phyloP scores from a whole-genome alignment of 2,329 filamentous ascomycete genomes.

The Fusarium phyllophilum region DNA sequence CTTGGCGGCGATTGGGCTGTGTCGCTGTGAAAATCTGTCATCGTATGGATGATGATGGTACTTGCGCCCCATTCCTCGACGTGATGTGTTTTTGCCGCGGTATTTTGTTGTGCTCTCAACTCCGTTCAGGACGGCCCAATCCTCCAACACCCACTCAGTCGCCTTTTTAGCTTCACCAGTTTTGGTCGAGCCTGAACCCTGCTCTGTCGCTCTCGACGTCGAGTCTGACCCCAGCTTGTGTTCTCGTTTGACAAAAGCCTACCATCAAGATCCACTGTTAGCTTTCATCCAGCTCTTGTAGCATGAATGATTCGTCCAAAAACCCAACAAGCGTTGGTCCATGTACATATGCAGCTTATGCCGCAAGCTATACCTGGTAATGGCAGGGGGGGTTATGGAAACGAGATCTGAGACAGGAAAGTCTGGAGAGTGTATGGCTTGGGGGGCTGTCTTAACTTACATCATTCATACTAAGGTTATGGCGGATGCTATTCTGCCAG shows the following conservation, averaged over 20 bases:
- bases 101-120: constrained; percentile 89
- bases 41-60: constrained; percentile 24
- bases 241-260: constrained; percentile 57
- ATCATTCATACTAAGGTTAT: constrained; percentile 95
- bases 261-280: constrained; percentile 22
- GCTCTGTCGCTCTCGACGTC: constrained; percentile 5
- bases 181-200: constrained; percentile 6
- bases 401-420: constrained; percentile 23
- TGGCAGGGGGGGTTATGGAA: constrained; percentile 6
- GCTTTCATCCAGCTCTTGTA: constrained; percentile 4
- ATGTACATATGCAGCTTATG: constrained; percentile 17
- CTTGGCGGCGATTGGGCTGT: constrained; percentile 44
- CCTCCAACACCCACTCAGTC: constrained; percentile 80
- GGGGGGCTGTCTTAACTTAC: constrained; percentile 60
- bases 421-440: constrained; percentile 15
- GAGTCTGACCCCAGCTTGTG: constrained; percentile 44
- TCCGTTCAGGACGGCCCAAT: constrained; percentile 74
- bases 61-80: constrained; percentile 34
- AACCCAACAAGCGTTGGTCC: constrained; percentile 15
- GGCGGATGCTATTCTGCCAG: constrained; percentile 96
- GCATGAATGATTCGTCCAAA: neutral
- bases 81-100: constrained; percentile 60
- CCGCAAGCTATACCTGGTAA: constrained; percentile 9
- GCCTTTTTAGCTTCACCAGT: constrained; percentile 67
- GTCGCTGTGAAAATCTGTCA: constrained; percentile 30